Evolutionary conservation across 352 stramenopile genomes (phyloP).

Genomic region (Thalassiosira sp.): DNA sequence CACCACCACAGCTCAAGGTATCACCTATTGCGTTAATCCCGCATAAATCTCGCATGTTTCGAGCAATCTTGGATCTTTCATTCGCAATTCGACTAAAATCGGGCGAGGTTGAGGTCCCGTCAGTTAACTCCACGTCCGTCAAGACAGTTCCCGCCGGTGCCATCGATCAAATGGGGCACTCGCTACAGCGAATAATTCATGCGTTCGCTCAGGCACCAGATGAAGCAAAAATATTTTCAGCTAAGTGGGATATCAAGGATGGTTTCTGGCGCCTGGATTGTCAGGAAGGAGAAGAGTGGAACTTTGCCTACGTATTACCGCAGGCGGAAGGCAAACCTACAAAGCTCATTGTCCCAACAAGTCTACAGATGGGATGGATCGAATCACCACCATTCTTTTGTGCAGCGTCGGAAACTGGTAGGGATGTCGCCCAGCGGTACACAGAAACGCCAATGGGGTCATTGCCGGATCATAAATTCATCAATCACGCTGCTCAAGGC

Average conservation of each 20-base stretch:
- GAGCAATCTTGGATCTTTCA: constrained; percentile 27
- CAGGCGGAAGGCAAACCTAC: background rate
- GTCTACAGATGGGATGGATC: constrained; percentile 49
- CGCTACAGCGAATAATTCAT: constrained; percentile 14
- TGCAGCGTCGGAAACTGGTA: constrained; percentile 7
- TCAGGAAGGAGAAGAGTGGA: constrained; percentile 14
- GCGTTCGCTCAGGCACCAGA: background rate
- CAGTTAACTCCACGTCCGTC: constrained; percentile 6
- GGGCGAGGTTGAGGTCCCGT: constrained; percentile 33
- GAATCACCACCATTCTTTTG: constrained; percentile 38
- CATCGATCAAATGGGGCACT: constrained; percentile 27
- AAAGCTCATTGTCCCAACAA: constrained; percentile 28
- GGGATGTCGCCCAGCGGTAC: background rate
- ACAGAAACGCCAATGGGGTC: background rate
- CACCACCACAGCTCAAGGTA: constrained; percentile 25
- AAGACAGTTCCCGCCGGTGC: constrained; percentile 11
- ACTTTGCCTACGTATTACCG: constrained; percentile 31
- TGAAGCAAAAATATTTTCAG: constrained; percentile 1
- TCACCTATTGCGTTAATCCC: constrained; percentile 37
- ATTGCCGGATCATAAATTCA: background rate
- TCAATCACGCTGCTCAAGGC: background rate
- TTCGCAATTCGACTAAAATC: background rate
- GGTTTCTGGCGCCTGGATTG: constrained; percentile 23
- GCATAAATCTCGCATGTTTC: constrained; percentile 25
- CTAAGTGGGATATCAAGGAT: constrained; percentile 30